These are phyloP conservation scores for Alternaria conjuncta DNA, from an alignment of 2,329 filamentous ascomycete genomes.

Conservation along the genomic window DNA sequence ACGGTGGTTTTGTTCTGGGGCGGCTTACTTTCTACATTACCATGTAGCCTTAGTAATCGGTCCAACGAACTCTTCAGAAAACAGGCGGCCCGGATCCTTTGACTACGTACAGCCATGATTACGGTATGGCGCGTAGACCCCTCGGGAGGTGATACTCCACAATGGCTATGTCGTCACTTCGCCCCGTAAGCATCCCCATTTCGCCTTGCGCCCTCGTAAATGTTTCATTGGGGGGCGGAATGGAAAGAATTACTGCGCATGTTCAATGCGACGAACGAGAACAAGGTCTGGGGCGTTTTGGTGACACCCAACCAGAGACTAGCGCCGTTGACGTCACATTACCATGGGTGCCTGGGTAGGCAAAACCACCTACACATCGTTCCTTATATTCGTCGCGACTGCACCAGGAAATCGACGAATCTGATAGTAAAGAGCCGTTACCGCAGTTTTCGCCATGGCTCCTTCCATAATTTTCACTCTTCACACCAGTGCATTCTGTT, in stretches of 20 bases:
- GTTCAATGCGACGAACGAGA: background rate
- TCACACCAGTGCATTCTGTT: background rate
- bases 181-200: background rate
- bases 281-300: background rate
- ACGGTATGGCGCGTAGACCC: background rate
- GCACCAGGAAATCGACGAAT: fast-evolving
- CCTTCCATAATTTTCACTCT: background rate
- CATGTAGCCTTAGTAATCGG: too few species aligned
- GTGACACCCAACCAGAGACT: background rate
- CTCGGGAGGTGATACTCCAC: background rate
- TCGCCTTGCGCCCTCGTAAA: background rate
- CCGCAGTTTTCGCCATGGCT: background rate
- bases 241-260: background rate
- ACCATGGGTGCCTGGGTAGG: background rate
- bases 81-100: too few species aligned
- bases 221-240: background rate
- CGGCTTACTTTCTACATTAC: too few species aligned
- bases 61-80: too few species aligned
- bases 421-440: too few species aligned
- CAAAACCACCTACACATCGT: background rate
- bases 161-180: background rate
- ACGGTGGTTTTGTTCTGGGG: too few species aligned
- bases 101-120: too few species aligned
- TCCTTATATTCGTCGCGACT: background rate
- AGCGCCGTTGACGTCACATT: background rate